Conservation (phyloP, 1,284 basidiomycete species). For the Fomitopsis palustris region DNA sequence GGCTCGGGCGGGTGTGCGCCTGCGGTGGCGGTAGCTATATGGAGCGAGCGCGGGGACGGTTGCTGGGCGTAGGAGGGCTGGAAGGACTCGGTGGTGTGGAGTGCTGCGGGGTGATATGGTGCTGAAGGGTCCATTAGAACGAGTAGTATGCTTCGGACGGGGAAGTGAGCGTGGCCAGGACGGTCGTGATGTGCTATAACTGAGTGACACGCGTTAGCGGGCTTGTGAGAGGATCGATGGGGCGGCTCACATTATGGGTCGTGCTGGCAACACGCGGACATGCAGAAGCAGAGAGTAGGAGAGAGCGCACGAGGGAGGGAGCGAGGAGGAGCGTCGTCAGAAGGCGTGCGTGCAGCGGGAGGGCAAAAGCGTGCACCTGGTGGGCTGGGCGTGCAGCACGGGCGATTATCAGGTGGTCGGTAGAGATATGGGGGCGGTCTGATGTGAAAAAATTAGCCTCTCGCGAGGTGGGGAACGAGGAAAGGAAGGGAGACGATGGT, state of each 20-base stretch:
- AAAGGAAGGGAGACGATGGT: not conserved
- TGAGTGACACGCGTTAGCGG: not conserved
- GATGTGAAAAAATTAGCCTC: not conserved
- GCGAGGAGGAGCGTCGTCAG: not conserved
- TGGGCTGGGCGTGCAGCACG: not conserved
- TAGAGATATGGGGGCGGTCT: not conserved
- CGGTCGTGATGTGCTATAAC: constrained; percentile 3
- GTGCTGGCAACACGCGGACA: constrained; percentile 1
- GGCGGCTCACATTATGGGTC: not conserved
- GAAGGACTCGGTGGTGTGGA: constrained; percentile 11
- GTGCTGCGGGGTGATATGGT: constrained; percentile 17
- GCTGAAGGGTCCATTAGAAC: constrained; percentile 28
- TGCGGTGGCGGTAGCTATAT: constrained; percentile 24
- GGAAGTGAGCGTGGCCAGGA: constrained; percentile 15
- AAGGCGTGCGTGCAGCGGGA: not conserved
- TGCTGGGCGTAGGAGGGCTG: constrained; percentile 3
- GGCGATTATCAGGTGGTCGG: constrained; percentile 2
- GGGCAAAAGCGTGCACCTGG: not conserved
- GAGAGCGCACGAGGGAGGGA: not conserved
- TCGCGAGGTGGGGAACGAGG: not conserved
- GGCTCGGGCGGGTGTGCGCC: constrained; percentile 22
- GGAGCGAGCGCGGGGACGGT: constrained; percentile 14
- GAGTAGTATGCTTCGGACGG: constrained; percentile 13
- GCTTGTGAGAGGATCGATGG: not conserved
- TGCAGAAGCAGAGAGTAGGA: not conserved